phyloP scores from a whole-genome alignment of 2,329 filamentous ascomycete genomes.

The Alternaria infectoria region DNA sequence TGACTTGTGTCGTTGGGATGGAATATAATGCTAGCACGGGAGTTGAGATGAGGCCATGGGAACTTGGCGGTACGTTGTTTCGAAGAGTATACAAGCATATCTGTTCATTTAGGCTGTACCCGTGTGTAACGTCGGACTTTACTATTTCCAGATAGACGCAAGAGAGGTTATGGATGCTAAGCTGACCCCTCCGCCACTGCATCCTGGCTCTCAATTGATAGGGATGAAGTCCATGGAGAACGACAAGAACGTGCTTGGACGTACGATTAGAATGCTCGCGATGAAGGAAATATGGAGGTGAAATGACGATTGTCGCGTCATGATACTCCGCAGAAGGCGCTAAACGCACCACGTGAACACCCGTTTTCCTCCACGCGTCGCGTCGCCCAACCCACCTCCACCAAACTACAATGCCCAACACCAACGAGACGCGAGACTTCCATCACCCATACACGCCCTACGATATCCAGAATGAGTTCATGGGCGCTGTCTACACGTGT shows the following conservation, averaged over 20 bases:
- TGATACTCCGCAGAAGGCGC: neutral
- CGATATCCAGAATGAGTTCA: slow-evolving; percentile 85
- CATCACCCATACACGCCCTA: slow-evolving; percentile 90
- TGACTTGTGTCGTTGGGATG: neutral
- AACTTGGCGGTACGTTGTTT: neutral
- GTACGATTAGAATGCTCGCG: neutral
- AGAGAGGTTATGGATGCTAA: too few species aligned
- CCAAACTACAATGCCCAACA: slow-evolving; percentile 21
- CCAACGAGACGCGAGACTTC: slow-evolving; percentile 61
- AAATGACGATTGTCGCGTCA: neutral
- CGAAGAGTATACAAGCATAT: too few species aligned
- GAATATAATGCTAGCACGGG: too few species aligned
- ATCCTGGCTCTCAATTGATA: neutral
- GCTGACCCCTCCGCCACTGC: too few species aligned
- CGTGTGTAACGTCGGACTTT: too few species aligned
- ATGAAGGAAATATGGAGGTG: fast-evolving
- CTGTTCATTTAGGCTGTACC: fast-evolving
- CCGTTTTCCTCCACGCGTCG: slow-evolving; percentile 10
- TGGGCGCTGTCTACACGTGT: slow-evolving; percentile 80
- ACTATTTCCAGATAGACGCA: too few species aligned
- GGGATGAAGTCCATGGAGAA: neutral
- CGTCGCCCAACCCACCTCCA: neutral
- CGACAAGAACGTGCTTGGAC: neutral
- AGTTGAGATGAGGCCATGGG: too few species aligned
- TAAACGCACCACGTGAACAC: slow-evolving; percentile 14